Evolutionary conservation across 257 asterid species (phyloP), one percentile per base, ranked within the genome.

Genomic region (Fraxinus excelsior): DNA sequence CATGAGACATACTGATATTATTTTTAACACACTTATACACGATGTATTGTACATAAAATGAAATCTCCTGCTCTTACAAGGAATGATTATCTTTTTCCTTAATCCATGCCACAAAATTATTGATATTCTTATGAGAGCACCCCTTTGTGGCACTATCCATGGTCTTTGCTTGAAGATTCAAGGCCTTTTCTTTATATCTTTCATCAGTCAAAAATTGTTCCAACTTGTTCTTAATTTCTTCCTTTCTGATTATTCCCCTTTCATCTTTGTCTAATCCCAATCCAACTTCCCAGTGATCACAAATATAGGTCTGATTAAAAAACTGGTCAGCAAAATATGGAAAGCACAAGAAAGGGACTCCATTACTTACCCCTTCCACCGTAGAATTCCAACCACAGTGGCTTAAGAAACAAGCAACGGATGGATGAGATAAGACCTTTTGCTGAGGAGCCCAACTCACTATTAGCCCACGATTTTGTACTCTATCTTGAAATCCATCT

Each of bases 321-420:
- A 79, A 67, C 34, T 85, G 88, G 44, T 82, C 88, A 10, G 83
- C 85, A 49, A 85, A 82, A 76, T 82, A 85, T 21, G 88, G 88
- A 84, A 86, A 85, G 32, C 86, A 85, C 26, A 85, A 74, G 73
- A 82, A 82, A 42, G 86, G 88, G 26, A 79, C 38, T 16, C 86
- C 88, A 60, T 76, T 82, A 79, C 81, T 82, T 6, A 82, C 60
- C 10, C 88, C 78, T 32, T 82, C 86, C 26, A 85, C 9, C 0
- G 82, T 76, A 0, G 86, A 85, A 76, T 85, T 85, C 88, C 88
- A 85, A 14, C 88, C 88, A 32, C 88, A 82, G 32, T 85, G 88
- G 26, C 84, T 76, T 0, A 85, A 16, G 70, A 85, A 85, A n/a
- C 88, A 82, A 11, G 84, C 88, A 18, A 85, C 44, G 1, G 86